Base-by-base conservation (phyloP, 345 rosid genomes). In the Punica granatum region DNA sequence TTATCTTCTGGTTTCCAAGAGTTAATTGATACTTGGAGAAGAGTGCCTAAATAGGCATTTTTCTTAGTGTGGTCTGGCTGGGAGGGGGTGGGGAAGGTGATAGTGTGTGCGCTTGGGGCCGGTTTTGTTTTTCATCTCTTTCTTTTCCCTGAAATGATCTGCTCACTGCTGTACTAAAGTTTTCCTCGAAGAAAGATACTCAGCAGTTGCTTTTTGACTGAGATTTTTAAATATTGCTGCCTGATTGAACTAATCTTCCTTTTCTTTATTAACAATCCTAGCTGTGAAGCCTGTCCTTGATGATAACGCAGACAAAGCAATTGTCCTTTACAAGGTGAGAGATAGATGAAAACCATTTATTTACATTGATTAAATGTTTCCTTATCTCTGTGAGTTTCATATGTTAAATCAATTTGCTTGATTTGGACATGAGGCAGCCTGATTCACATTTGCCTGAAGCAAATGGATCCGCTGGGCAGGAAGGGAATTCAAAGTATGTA, bases 301-400 rank as follows among this genome's bases (percentile, higher is more conserved):
- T 61, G 65, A 79, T 60, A 79, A 54, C 15, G 95, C 89, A 69
- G 94, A 90, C 80, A 94, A 86, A 82, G 98, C 99, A 67, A 86
- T 94, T 70, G 92, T 91, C 71, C 86, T 94, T 71, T 94, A 86
- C 77, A 77, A 83, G 78, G 99, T 94, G 60, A 75, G 76, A 66
- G 51, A 60, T 7, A 65, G 14, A 61, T 64, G 42, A 62, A 48
- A 23, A 59, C 49, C 67, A 69, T 54, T 51, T 69, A 26, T 39
- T 44, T 60, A n/a, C 65, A 60, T 69, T 13, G 19, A 49, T n/a
- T 23, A n/a, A 64, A 39, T 39, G 25, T 6, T 44, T 37, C 59
- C 41, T 32, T 60, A 23, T 8, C 56, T 67, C 33, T 66, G 59
- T 19, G 65, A 37, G 28, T 31, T 14, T n/a, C n/a, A n/a, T 23